Base-by-base conservation (phyloP, 257 asterid genomes). In the Lycium ferocissimum region DNA sequence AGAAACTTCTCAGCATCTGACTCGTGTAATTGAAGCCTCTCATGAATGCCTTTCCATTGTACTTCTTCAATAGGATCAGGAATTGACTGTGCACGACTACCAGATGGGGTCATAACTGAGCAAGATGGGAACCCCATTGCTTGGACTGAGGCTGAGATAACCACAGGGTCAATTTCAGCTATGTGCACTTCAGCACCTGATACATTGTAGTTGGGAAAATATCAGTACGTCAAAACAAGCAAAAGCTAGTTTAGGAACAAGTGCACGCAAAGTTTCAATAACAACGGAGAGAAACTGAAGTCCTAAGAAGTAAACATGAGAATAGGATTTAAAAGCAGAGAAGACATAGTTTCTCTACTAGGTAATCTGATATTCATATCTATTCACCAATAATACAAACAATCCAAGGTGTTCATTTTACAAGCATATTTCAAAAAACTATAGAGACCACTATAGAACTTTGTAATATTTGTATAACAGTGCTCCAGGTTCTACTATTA, bases 61-160 rank as follows among this genome's bases (percentile, higher is more conserved):
- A 91, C 84, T 81, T 92, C 92, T 40, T 92, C 90, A 5, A 89
- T 70, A 2, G 87, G 91, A 35, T 86, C 81, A 57, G 93, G 91
- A 18, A 83, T 86, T 33, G 90, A 75, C 87, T 71, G 26, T 9
- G 90, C 90, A 22, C 92, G 93, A 56, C 84, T 86, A 35, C 95
- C 93, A 13, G 91, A 86, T 70, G 90, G 90, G 38, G 93, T 85
- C 88, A 87, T 89, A 37, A 93, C 87, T n/a, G 98, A 86, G 89
- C 85, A 91, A 18, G 94, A 84, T 3, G 99, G 99, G 91, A 95
- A 95, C 15, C 99, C 99, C 99, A 95, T 94, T 70, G 97, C 97
- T 89, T 87, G 87, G 6, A 86, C 85, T 45, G 99, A 95, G 66
- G 99, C 98, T 66, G 98, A 91, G 88, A 94, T 90, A 54, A 95